Evolutionary conservation across 140 eudicot genomes (phyloP), one percentile per base, ranked within the genome.

Genomic region (Anethum foeniculum): DNA sequence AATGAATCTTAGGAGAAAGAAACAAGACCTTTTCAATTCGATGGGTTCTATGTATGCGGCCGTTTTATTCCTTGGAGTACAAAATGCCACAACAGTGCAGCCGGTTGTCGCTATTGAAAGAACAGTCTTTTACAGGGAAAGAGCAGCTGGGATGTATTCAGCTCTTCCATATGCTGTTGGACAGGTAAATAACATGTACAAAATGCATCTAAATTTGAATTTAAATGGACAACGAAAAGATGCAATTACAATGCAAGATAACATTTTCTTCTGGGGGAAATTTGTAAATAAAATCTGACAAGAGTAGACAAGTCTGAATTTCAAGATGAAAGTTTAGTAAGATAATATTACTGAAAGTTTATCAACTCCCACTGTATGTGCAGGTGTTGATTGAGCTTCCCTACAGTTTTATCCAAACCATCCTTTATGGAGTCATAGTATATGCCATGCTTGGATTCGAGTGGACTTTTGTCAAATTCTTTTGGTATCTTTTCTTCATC

Each of bases 81-180:
- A 85, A 84, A 88, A 90, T 79, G 89, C 96, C 34, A 79, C 91
- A 16, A 46, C 91, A 16, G 91, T 90, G 77, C 96, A 90, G 75
- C 96, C 96, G 23, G 93, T 90, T 77, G 89, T 90, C 47, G 83
- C 92, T 72, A 77, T 90, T 23, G 96, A 90, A 82, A 85, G 96
- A 88, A 90, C 92, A 0, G 96, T 90, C 25, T 90, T 90, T 80
- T 90, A 88, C 71, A 85, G 96, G 80, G 96, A 90, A 90, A 80
- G 88, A 86, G 96, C 96, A 14, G 96, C 96, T 41, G 96, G 96
- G 72, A 88, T 90, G 96, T 90, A 90, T 80, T 90, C 96, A 77
- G 90, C 96, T 81, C 83, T 90, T 49, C 92, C 96, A 75, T 90
- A 90, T 74, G 96, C 96, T 30, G 82, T 88, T 43, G 96, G 86